These are phyloP conservation scores for Berberis thunbergii DNA, from an alignment of 164 flowering plant species.

Conservation along the genomic window DNA sequence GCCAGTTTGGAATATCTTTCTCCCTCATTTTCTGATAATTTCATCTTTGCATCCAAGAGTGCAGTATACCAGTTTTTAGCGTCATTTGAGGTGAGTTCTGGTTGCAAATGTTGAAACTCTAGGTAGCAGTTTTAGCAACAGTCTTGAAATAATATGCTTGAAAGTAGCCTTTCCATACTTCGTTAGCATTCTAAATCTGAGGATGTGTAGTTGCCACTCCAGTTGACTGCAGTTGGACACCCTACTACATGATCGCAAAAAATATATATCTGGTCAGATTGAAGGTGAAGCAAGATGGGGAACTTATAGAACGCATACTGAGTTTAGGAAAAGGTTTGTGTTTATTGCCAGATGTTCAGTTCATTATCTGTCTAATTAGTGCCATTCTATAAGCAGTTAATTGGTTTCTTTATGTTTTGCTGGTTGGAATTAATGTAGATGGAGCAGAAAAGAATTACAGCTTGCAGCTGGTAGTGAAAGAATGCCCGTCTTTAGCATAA, in stretches of 20 bases:
- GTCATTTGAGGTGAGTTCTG: slow-evolving; percentile 58
- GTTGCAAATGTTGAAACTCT: neutral
- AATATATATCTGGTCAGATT: slow-evolving; percentile 49
- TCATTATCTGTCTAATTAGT: neutral
- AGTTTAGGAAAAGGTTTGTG: slow-evolving; percentile 21
- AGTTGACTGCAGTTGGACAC: slow-evolving; percentile 50
- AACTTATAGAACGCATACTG: slow-evolving; percentile 13
- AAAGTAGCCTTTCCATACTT: neutral
- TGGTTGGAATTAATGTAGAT: slow-evolving; percentile 14
- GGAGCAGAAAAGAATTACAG: slow-evolving; percentile 59
- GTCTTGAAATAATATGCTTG: neutral
- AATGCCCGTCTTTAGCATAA: slow-evolving; percentile 27
- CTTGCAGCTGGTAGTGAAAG: slow-evolving; percentile 53
- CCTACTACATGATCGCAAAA: slow-evolving; percentile 47
- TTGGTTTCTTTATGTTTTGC: neutral
- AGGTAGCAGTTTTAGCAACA: neutral
- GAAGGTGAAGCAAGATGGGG: slow-evolving; percentile 12
- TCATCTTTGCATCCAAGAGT: slow-evolving; percentile 44
- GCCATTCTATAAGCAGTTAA: too few relatives aligned
- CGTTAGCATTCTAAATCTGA: slow-evolving; percentile 4
- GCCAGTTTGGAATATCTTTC: neutral
- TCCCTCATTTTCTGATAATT: neutral
- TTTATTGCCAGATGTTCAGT: neutral
- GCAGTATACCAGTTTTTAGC: slow-evolving; percentile 68
- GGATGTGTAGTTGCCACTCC: neutral